These are phyloP conservation scores for Dactylellina leptospora DNA, from an alignment of 2,329 filamentous ascomycete species.

Conservation along the genomic window DNA sequence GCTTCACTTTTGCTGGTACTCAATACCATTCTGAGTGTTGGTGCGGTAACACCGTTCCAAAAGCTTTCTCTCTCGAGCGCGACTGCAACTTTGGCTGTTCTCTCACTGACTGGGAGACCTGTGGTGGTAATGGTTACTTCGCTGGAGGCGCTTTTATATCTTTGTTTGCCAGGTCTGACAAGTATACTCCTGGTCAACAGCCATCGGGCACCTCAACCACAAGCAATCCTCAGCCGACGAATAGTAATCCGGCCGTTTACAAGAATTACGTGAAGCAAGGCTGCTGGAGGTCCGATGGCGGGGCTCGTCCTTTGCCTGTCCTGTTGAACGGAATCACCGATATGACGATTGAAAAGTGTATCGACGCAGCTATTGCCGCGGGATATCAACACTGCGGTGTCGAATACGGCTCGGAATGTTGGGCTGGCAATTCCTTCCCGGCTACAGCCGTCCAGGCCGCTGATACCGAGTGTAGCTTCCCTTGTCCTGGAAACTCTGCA, in stretches of 20 bases:
- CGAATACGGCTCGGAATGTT: slow-evolving; percentile 56
- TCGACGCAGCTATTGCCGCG: slow-evolving; percentile 46
- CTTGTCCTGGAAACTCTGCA: slow-evolving; percentile 60
- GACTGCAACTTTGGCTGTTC: slow-evolving; percentile 52
- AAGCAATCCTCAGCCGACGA: background rate
- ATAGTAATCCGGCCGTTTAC: slow-evolving; percentile 12
- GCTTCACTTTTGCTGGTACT: slow-evolving; percentile 63
- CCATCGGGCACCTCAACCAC: slow-evolving; percentile 44
- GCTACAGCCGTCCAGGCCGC: slow-evolving; percentile 20
- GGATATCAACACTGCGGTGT: slow-evolving; percentile 58
- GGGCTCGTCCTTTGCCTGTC: background rate
- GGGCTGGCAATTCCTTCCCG: slow-evolving; percentile 56
- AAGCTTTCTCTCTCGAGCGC: slow-evolving; percentile 61
- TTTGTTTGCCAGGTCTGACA: slow-evolving; percentile 62
- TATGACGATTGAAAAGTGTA: slow-evolving; percentile 51
- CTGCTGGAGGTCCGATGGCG: slow-evolving; percentile 2
- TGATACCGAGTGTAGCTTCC: slow-evolving; percentile 46
- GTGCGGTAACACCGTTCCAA: slow-evolving; percentile 65
- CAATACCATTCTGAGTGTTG: slow-evolving; percentile 64
- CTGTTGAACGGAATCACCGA: background rate
- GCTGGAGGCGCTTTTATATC: slow-evolving; percentile 63
- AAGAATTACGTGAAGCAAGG: slow-evolving; percentile 7
- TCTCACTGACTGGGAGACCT: slow-evolving; percentile 58
- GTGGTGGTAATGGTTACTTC: slow-evolving; percentile 65
- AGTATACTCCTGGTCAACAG: slow-evolving; percentile 56